Conservation (phyloP, 1,284 basidiomycete species). For the Kalmanozyma brasiliensis region DNA sequence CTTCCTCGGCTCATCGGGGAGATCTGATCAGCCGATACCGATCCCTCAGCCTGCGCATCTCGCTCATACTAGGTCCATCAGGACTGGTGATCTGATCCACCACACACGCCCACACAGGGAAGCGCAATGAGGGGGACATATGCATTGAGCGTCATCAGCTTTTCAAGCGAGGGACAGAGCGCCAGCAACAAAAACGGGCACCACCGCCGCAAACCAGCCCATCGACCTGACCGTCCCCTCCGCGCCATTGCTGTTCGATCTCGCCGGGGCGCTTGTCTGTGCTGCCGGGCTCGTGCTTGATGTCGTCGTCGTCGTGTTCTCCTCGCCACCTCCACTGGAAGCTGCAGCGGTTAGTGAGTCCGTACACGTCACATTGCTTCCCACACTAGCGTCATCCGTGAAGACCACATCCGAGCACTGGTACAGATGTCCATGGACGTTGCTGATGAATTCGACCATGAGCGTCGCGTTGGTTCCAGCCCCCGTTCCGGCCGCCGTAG, state of each 20-base stretch:
- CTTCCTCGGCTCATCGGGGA: too few relatives aligned
- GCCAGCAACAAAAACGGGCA: slow-evolving; percentile 13
- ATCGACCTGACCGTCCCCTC: not conserved
- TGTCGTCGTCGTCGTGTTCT: not conserved
- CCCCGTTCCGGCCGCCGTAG: slow-evolving; percentile 1
- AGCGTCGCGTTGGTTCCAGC: slow-evolving; percentile 41
- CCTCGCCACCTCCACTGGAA: not conserved
- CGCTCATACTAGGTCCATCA: too few relatives aligned
- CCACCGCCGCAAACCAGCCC: not conserved
- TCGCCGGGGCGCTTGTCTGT: slow-evolving; percentile 1
- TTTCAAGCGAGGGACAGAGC: slow-evolving; percentile 9
- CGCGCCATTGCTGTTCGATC: slow-evolving; percentile 10
- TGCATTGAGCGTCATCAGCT: too few relatives aligned
- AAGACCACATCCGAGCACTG: slow-evolving; percentile 46
- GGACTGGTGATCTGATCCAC: too few relatives aligned
- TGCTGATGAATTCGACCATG: slow-evolving; percentile 48
- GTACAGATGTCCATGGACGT: slow-evolving; percentile 41
- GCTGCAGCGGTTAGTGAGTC: slow-evolving; percentile 19
- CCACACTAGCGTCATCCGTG: slow-evolving; percentile 15
- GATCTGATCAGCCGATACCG: not conserved
- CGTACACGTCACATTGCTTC: slow-evolving; percentile 26
- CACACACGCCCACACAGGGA: too few relatives aligned
- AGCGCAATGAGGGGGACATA: too few relatives aligned
- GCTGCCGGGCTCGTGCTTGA: not conserved
- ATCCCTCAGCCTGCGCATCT: too few relatives aligned